Conservation (phyloP, 225 moss, liverwort and hornwort species). For the Thuidium tamariscinum region DNA sequence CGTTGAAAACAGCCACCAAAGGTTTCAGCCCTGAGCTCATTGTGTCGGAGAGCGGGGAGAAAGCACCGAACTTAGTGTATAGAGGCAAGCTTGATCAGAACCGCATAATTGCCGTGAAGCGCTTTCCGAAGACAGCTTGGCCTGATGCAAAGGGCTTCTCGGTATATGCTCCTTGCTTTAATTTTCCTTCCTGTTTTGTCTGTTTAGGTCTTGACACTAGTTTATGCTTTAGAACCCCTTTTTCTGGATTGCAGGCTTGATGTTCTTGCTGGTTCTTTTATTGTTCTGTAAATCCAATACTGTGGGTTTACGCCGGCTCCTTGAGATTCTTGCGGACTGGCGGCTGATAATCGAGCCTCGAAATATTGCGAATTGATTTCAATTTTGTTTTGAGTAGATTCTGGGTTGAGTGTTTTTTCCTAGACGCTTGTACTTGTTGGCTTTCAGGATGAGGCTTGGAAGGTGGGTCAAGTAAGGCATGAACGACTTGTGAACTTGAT, state of each 20-base stretch:
- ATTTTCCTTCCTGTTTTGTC: not conserved
- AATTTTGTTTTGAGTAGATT: not conserved
- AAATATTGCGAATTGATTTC: not conserved
- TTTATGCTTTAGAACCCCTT: not conserved
- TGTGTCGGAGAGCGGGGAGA: slow-evolving; percentile 95
- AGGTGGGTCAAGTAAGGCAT: slow-evolving; percentile 54
- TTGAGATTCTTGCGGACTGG: not conserved
- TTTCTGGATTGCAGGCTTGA: not conserved
- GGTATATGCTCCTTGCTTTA: slow-evolving; percentile 14
- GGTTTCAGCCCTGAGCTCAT: slow-evolving; percentile 80
- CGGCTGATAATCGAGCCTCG: not conserved
- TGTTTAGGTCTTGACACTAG: not conserved
- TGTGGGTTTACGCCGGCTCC: not conserved
- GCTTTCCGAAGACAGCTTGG: slow-evolving; percentile 90
- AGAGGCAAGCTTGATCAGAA: slow-evolving; percentile 84
- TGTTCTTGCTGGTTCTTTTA: not conserved
- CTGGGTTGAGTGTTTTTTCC: not conserved
- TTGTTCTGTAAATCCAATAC: not conserved
- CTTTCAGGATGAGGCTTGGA: slow-evolving; percentile 50
- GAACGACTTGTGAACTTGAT: slow-evolving; percentile 47
- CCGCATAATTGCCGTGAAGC: slow-evolving; percentile 85
- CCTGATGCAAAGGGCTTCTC: slow-evolving; percentile 89
- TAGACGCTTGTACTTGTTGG: not conserved
- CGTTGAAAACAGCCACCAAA: slow-evolving; percentile 78
- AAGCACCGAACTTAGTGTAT: slow-evolving; percentile 85